Base-by-base conservation (phyloP, 2,329 filamentous ascomycete species). In the Thelonectria olida region DNA sequence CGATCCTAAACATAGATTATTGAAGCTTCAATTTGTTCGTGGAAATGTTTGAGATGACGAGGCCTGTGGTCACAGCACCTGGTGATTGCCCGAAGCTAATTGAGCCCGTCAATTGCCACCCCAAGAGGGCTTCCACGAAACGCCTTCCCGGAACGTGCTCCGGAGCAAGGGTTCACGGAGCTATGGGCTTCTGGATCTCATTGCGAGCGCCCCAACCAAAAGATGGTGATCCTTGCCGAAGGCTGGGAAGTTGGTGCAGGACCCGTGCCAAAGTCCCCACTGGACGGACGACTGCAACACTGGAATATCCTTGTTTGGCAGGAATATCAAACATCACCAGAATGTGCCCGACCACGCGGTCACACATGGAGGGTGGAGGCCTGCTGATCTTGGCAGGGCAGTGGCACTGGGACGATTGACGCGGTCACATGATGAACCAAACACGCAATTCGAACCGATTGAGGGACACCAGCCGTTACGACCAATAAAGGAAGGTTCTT, bases 361-460 rank as follows among this genome's bases (percentile, higher is more conserved):
- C 45, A 61, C 60, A 66, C 57, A 64, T 64, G 60, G 60, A 55
- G 36, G 58, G 60, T 58, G 58, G 59, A 59, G 53, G 66, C 53
- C 25, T 58, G 56, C 48, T 50, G 62, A 59, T 58, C 51, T 57
- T 50, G 49, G 49, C 31, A 63, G 48, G 54, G 48, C 36, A 49
- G 52, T 38, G 42, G n/a, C n/a, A n/a, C n/a, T 53, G 62, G 39
- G 54, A 41, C 36, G 47, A 45, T 47, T 28, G 39, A 49, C 51
- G 28, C 17, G 28, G 61, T 70, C 69, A 68, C 68, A 71, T 69
- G 68, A 70, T 41, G 55, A 48, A 9, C 28, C 17, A 15, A 47
- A 34, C 23, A 44, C 31, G 25, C 34, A 54, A 65, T 25, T 47
- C 49, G 47, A 65, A 56, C 54, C 45, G 55, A 42, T 47, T 64